These are phyloP conservation scores for Rhodotorula taiwanensis DNA, from an alignment of 768 basidiomycete genomes.

Conservation along the genomic window DNA sequence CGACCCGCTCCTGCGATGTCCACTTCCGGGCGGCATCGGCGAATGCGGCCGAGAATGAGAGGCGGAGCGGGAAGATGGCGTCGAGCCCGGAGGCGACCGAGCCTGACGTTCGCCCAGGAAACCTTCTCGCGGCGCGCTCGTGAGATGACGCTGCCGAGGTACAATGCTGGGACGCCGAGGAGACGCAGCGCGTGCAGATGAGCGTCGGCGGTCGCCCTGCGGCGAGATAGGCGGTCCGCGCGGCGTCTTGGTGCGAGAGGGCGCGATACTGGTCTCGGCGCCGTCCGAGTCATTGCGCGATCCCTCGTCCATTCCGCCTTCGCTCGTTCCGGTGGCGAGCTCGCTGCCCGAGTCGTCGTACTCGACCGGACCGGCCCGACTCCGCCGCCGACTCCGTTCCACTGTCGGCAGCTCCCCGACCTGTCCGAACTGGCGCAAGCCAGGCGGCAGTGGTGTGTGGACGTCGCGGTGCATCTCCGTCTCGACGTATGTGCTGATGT, in stretches of 20 bases:
- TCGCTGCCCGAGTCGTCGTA: constrained; percentile 34
- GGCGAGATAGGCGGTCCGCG: neutral
- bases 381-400: constrained; percentile 9
- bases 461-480: constrained; percentile 74
- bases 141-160: constrained; percentile 28
- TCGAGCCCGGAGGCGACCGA: constrained; percentile 19
- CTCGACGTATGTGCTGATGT: constrained; percentile 91
- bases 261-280: constrained; percentile 22
- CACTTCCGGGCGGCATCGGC: constrained; percentile 50
- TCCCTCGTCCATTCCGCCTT: constrained; percentile 4
- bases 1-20: constrained; percentile 3
- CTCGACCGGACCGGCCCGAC: too few species aligned
- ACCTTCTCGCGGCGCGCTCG: constrained; percentile 21
- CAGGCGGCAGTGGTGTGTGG: constrained; percentile 46
- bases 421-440: neutral
- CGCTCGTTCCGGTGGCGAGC: constrained; percentile 20
- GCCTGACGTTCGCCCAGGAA: constrained; percentile 1
- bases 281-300: constrained; percentile 31
- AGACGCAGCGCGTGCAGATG: constrained; percentile 9
- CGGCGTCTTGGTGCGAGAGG: constrained; percentile 18
- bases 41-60: constrained; percentile 91
- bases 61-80: constrained; percentile 66
- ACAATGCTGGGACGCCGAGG: constrained; percentile 27
- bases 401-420: constrained; percentile 29
- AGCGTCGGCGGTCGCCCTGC: neutral